These are phyloP conservation scores for Aspergillus nanangensis DNA, from an alignment of 495 filamentous ascomycete species.

Conservation along the genomic window DNA sequence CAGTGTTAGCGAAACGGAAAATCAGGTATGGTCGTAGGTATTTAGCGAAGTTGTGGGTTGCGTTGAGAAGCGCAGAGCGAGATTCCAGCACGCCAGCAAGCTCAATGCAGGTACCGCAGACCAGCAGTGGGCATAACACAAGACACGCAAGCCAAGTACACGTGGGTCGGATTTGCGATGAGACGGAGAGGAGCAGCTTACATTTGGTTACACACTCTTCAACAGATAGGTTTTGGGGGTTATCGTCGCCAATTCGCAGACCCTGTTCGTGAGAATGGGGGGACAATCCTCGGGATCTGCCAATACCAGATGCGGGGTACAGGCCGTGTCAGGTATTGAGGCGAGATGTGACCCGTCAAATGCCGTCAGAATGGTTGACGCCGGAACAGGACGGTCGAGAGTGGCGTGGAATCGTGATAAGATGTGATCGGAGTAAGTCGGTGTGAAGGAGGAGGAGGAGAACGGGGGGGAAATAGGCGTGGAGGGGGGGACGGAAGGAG, in stretches of 20 bases:
- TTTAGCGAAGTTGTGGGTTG: no score
- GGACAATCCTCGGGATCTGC: slow-evolving; percentile 1
- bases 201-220: no score
- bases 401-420: background rate
- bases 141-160: no score
- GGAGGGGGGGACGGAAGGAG: background rate
- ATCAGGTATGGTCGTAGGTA: background rate
- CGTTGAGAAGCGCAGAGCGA: no score
- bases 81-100: no score
- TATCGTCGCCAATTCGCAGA: no score
- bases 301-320: slow-evolving; percentile 19
- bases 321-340: slow-evolving; percentile 7
- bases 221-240: no score
- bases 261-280: slow-evolving; percentile 3
- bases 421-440: background rate
- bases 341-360: background rate
- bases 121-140: no score
- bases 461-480: background rate
- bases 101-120: no score
- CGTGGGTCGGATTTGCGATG: no score
- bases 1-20: slow-evolving; percentile 3
- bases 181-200: no score
- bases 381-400: background rate
- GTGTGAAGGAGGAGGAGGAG: background rate
- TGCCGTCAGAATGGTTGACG: background rate